These are phyloP conservation scores for Tephrocybe sp. DNA, from an alignment of 768 basidiomycete species.

Conservation along the genomic window DNA sequence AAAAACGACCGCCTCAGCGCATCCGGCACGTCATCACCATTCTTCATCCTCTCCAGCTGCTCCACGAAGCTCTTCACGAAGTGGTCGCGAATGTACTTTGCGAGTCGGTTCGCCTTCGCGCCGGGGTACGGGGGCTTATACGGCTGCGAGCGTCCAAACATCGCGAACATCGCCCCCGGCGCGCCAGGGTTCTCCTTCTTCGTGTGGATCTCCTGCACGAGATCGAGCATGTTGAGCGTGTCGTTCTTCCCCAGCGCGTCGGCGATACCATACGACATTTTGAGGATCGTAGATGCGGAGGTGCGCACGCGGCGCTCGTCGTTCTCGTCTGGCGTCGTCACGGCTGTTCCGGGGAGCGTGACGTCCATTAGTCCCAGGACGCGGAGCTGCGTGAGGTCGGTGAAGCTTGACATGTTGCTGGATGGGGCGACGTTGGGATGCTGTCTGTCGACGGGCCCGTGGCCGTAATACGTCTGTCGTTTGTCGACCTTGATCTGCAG, in stretches of 20 bases:
- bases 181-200: slow-evolving; percentile 71
- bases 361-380: slow-evolving; percentile 99
- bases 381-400: slow-evolving; percentile 77
- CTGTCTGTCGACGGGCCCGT: slow-evolving; percentile 19
- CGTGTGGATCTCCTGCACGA: slow-evolving; percentile 77
- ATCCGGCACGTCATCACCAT: slow-evolving; percentile 56
- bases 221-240: slow-evolving; percentile 84
- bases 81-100: slow-evolving; percentile 82
- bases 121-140: slow-evolving; percentile 37
- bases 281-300: slow-evolving; percentile 82
- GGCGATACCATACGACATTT: slow-evolving; percentile 95
- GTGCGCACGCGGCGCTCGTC: slow-evolving; percentile 92
- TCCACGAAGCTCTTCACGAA: slow-evolving; percentile 68
- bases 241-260: slow-evolving; percentile 84
- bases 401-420: slow-evolving; percentile 71
- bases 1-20: slow-evolving; percentile 88
- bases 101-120: slow-evolving; percentile 60
- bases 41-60: slow-evolving; percentile 39
- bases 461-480: slow-evolving; percentile 16
- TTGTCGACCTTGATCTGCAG: slow-evolving; percentile 78
- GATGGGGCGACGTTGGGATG: slow-evolving; percentile 11
- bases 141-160: slow-evolving; percentile 81
- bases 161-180: slow-evolving; percentile 89
- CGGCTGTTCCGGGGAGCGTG: slow-evolving; percentile 58
- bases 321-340: slow-evolving; percentile 72